Evolutionary conservation across 805 yeast genomes (phyloP), one percentile per base, ranked within the genome.

Genomic region (Sugiyamaella boreocaroliniensis): DNA sequence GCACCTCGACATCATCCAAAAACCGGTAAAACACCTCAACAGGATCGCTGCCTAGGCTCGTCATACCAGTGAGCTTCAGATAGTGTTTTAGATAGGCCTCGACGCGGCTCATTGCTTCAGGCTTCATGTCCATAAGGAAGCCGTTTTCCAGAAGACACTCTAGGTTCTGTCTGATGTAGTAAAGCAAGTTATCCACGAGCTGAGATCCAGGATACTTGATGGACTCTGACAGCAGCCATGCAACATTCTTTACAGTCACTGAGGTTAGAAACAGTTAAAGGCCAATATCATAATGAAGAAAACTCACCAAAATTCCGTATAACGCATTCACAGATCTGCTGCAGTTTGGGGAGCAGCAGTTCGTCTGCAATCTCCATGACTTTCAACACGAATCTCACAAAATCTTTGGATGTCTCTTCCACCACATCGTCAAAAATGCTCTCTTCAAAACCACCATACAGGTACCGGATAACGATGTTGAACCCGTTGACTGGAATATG

Each of bases 161-260:
- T 51, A 86, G 68, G 63, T 88, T 87, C 57, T 78, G 75, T 58
- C 78, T 81, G 11, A 87, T 72, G 58, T 78, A 85, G 83, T 88
- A 82, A 22, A 83, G 69, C 62, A 95, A 80, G 50, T 79, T 77
- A 48, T 75, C 73, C 55, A 80, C 73, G 40, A 89, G 65, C 57
- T 82, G 78, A 11, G 68, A 64, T 6, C 89, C 85, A 18, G 75
- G 66, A 46, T 76, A 68, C 16, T 68, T 60, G 45, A 75, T 75
- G 0, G 95, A 76, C 60, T 82, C 82, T 11, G 75, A 68, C 12
- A 86, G 61, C 12, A 89, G 62, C 0, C 75, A 53, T 11, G 80
- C 68, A 0, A 84, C 87, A 60, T 85, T 86, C 16, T 84, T 86
- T 10, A 80, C 68, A 19, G 62, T 58, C 10, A 62, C 62, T 49